Evolutionary conservation across 495 filamentous ascomycete genomes (phyloP).

Genomic region (Penicillium cosmopolitanum): DNA sequence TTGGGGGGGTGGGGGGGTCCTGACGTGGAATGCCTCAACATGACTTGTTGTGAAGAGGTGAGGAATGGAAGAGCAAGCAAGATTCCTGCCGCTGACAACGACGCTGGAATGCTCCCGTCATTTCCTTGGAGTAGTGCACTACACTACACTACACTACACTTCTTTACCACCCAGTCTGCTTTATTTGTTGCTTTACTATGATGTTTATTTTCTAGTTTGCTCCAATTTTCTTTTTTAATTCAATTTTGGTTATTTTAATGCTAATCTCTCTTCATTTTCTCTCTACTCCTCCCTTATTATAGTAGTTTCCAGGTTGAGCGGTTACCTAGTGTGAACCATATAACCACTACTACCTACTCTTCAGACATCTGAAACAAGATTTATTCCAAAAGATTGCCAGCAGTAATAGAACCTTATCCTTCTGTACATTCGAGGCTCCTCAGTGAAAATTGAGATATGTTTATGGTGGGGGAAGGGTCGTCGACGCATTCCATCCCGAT

Average conservation of each 20-base stretch:
- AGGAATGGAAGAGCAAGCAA: not conserved
- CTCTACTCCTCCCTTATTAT: too few species aligned
- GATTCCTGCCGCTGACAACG: not conserved
- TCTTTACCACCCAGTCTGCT: not conserved
- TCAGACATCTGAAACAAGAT: not conserved
- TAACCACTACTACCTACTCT: too few species aligned
- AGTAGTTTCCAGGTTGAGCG: too few species aligned
- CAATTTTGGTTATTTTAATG: too few species aligned
- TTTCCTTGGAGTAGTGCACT: not conserved
- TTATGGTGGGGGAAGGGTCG: conserved; percentile 9
- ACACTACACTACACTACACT: not conserved
- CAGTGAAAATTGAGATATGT: not conserved
- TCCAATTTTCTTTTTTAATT: not conserved
- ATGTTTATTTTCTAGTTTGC: not conserved
- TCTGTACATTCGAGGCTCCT: too few species aligned
- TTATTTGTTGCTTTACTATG: not conserved
- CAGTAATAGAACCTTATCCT: too few species aligned
- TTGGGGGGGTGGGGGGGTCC: not conserved
- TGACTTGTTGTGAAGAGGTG: conserved; percentile 1
- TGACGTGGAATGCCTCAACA: not conserved
- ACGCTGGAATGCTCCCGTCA: not conserved
- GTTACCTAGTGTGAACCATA: too few species aligned
- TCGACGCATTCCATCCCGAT: conserved; percentile 4
- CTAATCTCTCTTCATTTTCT: not conserved
- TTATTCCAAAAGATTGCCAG: not conserved